These are phyloP conservation scores for Fusarium sp. DNA, from an alignment of 2,329 filamentous ascomycete genomes.

Conservation along the genomic window DNA sequence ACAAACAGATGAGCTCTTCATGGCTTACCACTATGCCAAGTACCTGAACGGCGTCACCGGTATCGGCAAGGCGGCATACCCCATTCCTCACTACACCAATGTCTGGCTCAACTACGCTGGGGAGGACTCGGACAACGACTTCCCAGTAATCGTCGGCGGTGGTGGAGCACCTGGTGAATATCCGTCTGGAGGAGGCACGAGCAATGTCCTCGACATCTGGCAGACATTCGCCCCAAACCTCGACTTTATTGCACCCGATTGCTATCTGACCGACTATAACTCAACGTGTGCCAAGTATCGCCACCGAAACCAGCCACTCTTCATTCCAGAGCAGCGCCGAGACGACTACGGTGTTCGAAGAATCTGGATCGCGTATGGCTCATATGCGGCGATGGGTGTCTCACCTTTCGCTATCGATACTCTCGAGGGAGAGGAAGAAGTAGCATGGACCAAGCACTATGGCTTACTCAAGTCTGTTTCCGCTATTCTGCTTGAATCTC, in stretches of 20 bases:
- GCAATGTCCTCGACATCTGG: slow-evolving; percentile 49
- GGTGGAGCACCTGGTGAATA: slow-evolving; percentile 46
- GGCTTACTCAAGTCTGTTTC: slow-evolving; percentile 9
- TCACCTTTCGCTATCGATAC: slow-evolving; percentile 30
- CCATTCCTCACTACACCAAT: slow-evolving; percentile 43
- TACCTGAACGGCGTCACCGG: slow-evolving; percentile 44
- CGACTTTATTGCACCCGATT: slow-evolving; percentile 56
- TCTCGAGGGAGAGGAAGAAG: not conserved
- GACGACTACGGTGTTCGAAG: slow-evolving; percentile 55
- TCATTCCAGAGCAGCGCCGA: slow-evolving; percentile 61
- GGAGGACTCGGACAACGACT: slow-evolving; percentile 28
- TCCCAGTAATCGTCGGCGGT: slow-evolving; percentile 43
- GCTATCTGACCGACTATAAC: slow-evolving; percentile 40
- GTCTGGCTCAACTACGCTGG: slow-evolving; percentile 44
- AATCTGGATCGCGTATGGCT: slow-evolving; percentile 49
- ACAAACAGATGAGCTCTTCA: slow-evolving; percentile 44
- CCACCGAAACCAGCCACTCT: slow-evolving; percentile 55
- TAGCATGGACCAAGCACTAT: slow-evolving; percentile 3
- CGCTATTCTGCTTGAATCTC: slow-evolving; percentile 5
- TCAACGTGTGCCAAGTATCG: slow-evolving; percentile 53
- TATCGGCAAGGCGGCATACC: slow-evolving; percentile 39
- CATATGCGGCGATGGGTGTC: slow-evolving; percentile 8
- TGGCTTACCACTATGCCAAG: slow-evolving; percentile 44
- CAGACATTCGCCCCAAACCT: slow-evolving; percentile 50
- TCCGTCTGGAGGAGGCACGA: slow-evolving; percentile 42